These are phyloP conservation scores for Fusarium sp. DNA, from an alignment of 2,329 filamentous ascomycete species.

Conservation along the genomic window DNA sequence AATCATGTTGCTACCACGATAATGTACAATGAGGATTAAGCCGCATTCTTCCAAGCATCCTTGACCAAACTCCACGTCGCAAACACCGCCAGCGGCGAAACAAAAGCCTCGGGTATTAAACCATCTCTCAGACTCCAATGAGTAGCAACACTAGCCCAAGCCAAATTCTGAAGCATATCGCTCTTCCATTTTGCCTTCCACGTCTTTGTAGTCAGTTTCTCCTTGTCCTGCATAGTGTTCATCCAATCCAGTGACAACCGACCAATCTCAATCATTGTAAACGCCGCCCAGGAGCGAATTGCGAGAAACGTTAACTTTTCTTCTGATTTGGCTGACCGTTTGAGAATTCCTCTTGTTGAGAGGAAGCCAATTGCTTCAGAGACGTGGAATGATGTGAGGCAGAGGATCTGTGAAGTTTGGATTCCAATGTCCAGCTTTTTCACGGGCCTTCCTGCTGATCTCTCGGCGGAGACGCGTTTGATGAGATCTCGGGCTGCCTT, in stretches of 20 bases:
- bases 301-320: neutral
- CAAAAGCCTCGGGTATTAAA: neutral
- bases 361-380: neutral
- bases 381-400: conserved; percentile 1
- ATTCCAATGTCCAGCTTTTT: neutral
- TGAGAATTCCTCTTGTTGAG: neutral
- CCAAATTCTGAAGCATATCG: conserved; percentile 5
- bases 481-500: neutral
- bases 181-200: neutral
- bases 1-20: neutral
- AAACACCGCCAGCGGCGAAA: conserved; percentile 5
- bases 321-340: neutral
- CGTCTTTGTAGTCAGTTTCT: neutral
- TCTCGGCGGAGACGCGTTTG: rapidly evolving
- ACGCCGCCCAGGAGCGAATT: conserved; percentile 4
- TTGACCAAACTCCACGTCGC: conserved; percentile 5
- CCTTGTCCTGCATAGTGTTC: no score
- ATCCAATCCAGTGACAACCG: neutral
- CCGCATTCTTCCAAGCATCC: neutral
- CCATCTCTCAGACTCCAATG: conserved; percentile 7
- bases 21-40: neutral
- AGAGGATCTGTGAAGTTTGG: neutral
- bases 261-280: neutral
- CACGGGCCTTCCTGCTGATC: rapidly evolving
- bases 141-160: neutral